Percentiles rank a stretch among this genome's conserved stretches.
Evolutionary conservation across 202 grass and related monocot genomes (phyloP).

Genomic region (Carex sylvatica): DNA sequence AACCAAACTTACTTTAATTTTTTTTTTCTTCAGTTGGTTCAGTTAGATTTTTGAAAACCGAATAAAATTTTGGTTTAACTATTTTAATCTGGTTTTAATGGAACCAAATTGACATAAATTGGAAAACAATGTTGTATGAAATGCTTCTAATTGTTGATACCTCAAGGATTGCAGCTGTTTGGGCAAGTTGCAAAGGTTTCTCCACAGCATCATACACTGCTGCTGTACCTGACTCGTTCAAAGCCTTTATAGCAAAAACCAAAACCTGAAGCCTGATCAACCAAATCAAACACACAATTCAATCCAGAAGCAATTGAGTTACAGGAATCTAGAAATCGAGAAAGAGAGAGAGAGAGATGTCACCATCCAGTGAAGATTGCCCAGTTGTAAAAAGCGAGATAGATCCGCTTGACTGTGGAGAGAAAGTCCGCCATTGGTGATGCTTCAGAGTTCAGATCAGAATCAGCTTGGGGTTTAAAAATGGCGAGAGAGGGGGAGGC

Average conservation of each 20-base stretch:
- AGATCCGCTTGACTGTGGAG: slow-evolving; percentile 40
- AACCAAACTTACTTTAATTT: too few species aligned
- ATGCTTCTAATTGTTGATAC: slow-evolving; percentile 20
- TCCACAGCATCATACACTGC: slow-evolving; percentile 73
- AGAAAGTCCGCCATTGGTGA: slow-evolving; percentile 32
- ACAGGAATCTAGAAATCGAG: not conserved
- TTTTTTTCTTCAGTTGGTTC: too few species aligned
- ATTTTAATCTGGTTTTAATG: too few species aligned
- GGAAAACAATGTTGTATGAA: not conserved
- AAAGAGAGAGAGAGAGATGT: not conserved
- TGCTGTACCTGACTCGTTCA: slow-evolving; percentile 42
- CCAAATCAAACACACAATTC: not conserved
- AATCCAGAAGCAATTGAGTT: not conserved
- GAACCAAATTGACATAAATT: not conserved
- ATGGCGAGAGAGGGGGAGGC: slow-evolving; percentile 22
- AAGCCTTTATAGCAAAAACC: slow-evolving; percentile 39
- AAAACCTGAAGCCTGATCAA: slow-evolving; percentile 69
- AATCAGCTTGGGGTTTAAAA: slow-evolving; percentile 27
- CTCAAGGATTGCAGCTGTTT: slow-evolving; percentile 80
- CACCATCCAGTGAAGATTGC: slow-evolving; percentile 46
- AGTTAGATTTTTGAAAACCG: too few species aligned
- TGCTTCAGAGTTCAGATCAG: slow-evolving; percentile 32
- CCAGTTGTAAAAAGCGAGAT: slow-evolving; percentile 51
- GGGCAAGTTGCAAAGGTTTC: slow-evolving; percentile 81
- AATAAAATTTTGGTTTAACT: too few species aligned